These are phyloP conservation scores for Oryza meyeriana DNA, from an alignment of 176 grass and related monocot genomes.

Conservation along the genomic window DNA sequence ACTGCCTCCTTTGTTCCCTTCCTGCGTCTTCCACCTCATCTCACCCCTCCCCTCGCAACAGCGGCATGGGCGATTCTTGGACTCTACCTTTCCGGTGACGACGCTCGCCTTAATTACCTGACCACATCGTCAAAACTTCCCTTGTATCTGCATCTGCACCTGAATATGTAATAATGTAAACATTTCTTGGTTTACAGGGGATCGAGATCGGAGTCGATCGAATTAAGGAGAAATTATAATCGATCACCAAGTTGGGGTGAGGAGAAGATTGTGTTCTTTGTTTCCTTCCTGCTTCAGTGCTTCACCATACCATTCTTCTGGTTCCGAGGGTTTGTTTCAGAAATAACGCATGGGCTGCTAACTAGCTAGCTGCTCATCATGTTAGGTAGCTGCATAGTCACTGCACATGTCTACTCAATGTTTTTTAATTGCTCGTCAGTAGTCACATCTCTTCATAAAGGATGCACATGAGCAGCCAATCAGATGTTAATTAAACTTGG, in stretches of 20 bases:
- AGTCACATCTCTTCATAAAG: not conserved
- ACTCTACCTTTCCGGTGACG: not conserved
- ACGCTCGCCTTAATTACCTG: not conserved
- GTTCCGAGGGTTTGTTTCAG: slow-evolving; percentile 20
- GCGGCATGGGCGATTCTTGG: slow-evolving; percentile 34
- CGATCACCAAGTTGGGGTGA: not conserved
- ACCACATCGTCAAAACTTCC: not conserved
- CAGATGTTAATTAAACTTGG: not conserved
- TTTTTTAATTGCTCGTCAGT: not conserved
- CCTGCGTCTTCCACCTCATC: not conserved
- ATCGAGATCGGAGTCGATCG: not conserved
- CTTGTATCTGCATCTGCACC: no score
- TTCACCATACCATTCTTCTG: not conserved
- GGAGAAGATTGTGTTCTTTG: not conserved
- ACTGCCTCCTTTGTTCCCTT: slow-evolving; percentile 35
- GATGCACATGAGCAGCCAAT: not conserved
- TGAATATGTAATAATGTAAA: not conserved
- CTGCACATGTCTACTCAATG: not conserved
- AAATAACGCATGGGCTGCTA: not conserved
- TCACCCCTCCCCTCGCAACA: not conserved
- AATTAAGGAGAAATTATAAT: not conserved
- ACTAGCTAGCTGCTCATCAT: not conserved
- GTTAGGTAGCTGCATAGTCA: not conserved
- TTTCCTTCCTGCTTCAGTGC: not conserved
- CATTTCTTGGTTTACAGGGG: slow-evolving; percentile 5